Conservation (phyloP, 2,329 filamentous ascomycete species). For the Trichoderma koningii region DNA sequence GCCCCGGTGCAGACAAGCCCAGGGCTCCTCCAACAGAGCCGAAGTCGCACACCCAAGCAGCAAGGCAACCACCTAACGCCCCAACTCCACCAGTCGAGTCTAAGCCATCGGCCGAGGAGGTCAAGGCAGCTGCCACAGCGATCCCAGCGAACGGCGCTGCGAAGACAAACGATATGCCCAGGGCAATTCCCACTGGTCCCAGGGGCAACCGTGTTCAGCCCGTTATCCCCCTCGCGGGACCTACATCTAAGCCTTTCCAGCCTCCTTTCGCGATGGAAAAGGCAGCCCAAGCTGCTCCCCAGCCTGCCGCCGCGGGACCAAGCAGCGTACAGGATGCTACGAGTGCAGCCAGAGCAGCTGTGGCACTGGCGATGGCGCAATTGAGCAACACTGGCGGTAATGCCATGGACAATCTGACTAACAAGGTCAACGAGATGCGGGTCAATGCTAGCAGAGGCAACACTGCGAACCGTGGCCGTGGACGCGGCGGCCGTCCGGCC, state of each 20-base stretch:
- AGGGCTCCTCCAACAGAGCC: constrained; percentile 54
- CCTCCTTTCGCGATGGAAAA: constrained; percentile 38
- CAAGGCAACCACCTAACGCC: constrained; percentile 50
- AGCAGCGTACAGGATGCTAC: constrained; percentile 65
- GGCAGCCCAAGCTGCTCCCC: constrained; percentile 39
- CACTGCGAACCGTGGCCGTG: constrained; percentile 52
- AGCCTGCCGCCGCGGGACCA: constrained; percentile 42
- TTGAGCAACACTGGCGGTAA: constrained; percentile 52
- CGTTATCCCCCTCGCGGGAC: constrained; percentile 63
- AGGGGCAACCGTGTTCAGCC: constrained; percentile 61
- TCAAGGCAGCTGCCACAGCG: constrained; percentile 49
- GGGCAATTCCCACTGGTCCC: constrained; percentile 51
- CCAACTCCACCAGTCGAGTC: constrained; percentile 68
- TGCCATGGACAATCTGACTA: constrained; percentile 69
- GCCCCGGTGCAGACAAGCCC: constrained; percentile 53
- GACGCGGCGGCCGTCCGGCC: constrained; percentile 50
- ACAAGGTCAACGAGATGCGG: constrained; percentile 77
- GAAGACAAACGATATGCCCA: constrained; percentile 42
- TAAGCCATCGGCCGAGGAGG: constrained; percentile 59
- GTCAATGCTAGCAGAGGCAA: constrained; percentile 56
- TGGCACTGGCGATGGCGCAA: constrained; percentile 79
- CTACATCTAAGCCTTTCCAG: constrained; percentile 44
- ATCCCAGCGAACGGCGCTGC: constrained; percentile 43
- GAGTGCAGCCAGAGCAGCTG: constrained; percentile 72
- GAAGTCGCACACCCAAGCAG: constrained; percentile 53